Evolutionary conservation across 2,329 filamentous ascomycete genomes (phyloP).

Genomic region (Fusarium nisikadoi): DNA sequence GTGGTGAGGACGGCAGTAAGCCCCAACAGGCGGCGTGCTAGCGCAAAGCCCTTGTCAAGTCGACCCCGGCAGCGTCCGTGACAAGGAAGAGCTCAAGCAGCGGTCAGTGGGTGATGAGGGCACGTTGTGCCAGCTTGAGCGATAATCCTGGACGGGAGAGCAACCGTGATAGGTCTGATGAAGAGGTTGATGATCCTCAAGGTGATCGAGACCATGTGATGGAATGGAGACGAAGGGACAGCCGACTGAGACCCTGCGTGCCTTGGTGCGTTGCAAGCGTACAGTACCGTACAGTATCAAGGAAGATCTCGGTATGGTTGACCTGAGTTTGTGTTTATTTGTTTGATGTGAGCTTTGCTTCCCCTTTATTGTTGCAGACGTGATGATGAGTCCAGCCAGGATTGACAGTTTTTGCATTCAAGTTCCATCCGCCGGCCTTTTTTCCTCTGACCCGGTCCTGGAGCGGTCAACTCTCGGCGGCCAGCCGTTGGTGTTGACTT

Average conservation of each 20-base stretch:
- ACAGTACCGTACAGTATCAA: background rate
- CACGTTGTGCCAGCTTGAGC: constrained; percentile 29
- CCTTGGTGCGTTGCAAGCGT: constrained; percentile 4
- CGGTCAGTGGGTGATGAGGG: constrained; percentile 42
- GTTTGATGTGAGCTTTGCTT: constrained; percentile 1
- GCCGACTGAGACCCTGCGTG: constrained; percentile 32
- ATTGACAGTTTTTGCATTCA: constrained; percentile 7
- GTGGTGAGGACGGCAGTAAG: constrained; percentile 11
- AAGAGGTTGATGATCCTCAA: constrained; percentile 23
- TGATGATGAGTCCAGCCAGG: background rate
- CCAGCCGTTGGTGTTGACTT: constrained; percentile 33
- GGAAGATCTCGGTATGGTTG: background rate
- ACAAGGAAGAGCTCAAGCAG: constrained; percentile 42
- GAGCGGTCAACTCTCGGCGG: constrained; percentile 34
- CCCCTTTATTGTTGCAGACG: background rate
- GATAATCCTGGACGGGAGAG: constrained; percentile 25
- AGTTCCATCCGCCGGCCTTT: background rate
- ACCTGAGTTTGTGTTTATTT: constrained; percentile 10
- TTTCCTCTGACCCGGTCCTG: constrained; percentile 16
- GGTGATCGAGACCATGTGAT: constrained; percentile 38
- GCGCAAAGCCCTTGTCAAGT: constrained; percentile 39
- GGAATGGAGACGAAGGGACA: constrained; percentile 31
- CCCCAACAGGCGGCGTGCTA: constrained; percentile 39
- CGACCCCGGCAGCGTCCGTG: constrained; percentile 42
- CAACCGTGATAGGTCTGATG: constrained; percentile 27